A percentile compares a stretch with the other conserved stretches of the same genome.
phyloP scores from a whole-genome alignment of 192 early-diverging fungal genomes.

The Coemansia sp. region DNA sequence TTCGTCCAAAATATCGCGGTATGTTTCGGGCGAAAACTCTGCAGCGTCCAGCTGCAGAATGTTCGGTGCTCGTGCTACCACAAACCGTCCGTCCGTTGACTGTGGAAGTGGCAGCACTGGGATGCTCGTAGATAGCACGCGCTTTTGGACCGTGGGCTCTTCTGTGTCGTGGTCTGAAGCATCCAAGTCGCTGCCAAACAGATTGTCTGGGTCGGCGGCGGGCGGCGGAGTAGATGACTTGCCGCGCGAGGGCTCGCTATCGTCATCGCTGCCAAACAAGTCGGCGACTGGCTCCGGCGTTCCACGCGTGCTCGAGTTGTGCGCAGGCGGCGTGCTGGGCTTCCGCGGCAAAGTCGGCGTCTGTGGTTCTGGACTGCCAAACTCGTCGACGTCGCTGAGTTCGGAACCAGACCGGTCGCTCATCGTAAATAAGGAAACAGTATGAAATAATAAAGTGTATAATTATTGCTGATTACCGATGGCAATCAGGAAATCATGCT shows the following conservation, averaged over 20 bases:
- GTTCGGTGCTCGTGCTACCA: constrained; percentile 46
- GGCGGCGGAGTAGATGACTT: not conserved
- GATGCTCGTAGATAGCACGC: constrained; percentile 35
- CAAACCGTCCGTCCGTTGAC: constrained; percentile 16
- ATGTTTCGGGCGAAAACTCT: constrained; percentile 32
- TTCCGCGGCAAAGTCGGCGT: constrained; percentile 9
- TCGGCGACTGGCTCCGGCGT: constrained; percentile 30
- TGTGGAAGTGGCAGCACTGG: constrained; percentile 38
- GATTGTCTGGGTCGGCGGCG: constrained; percentile 12
- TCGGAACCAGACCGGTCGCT: constrained; percentile 53
- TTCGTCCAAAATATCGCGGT: constrained; percentile 41
- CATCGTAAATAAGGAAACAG: constrained; percentile 14
- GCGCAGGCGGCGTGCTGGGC: not conserved
- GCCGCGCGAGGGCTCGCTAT: not conserved
- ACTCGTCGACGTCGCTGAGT: constrained; percentile 36
- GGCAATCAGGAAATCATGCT: too few species aligned
- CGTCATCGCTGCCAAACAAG: constrained; percentile 35
- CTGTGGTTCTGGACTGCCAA: not conserved
- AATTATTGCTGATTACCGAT: too few species aligned
- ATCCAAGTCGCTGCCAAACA: constrained; percentile 32
- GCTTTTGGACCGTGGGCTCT: constrained; percentile 17
- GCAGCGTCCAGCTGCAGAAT: constrained; percentile 48
- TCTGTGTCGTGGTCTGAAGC: constrained; percentile 7
- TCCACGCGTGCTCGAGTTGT: constrained; percentile 2
- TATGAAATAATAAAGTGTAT: not conserved